Evolutionary conservation across 495 filamentous ascomycete species (phyloP), one percentile per base, ranked within the genome.

Genomic region (Xylaria palmicola): DNA sequence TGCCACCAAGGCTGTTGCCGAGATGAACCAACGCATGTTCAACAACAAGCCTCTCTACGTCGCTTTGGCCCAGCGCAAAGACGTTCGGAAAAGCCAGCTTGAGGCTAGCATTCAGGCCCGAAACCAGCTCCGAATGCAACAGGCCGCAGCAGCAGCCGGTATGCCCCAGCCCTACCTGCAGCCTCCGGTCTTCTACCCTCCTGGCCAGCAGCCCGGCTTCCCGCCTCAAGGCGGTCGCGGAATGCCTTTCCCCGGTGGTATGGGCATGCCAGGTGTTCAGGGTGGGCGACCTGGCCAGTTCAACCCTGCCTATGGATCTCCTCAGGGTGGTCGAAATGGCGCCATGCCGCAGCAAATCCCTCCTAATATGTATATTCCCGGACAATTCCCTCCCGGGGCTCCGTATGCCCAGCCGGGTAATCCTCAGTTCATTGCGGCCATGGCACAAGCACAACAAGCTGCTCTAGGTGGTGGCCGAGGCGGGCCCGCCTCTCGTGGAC

Each of bases 1-100:
- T 78, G 95, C 94, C 65, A 97, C 92, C 78, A 98, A 98, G 86
- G 94, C 94, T 67, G 93, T 98, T 56, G 91, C 91, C 56, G 95
- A 98, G 75, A 96, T 97, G 90, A 98, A 98, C 82, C 93, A 97
- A 82, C 90, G 92, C 74, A 99, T 99, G 95, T 82, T 98, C 66
- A 90, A 93, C 75, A 85, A 85, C 80, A 99, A 99, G 86, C 94
- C 94, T 40, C 85, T 99, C 53, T 99, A 98, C 69, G 94, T 99
- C 70, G 95, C 94, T 61, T 85, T 99, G 47, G 94, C 94, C 56
- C 95, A 98, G 85, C 92, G 95, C 75, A 99, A 99, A 86, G 94
- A 99, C 78, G 92, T 98, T 68, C 92, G 94, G 77, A 94, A 97
- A 85, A 95, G 84, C 79, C 94, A 98, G 77, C 88, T 99, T 66